A percentile compares a stretch with the other conserved stretches of the same genome.
Evolutionary conservation across 345 rosid species (phyloP).

Genomic region (Pugionium dolabratum): DNA sequence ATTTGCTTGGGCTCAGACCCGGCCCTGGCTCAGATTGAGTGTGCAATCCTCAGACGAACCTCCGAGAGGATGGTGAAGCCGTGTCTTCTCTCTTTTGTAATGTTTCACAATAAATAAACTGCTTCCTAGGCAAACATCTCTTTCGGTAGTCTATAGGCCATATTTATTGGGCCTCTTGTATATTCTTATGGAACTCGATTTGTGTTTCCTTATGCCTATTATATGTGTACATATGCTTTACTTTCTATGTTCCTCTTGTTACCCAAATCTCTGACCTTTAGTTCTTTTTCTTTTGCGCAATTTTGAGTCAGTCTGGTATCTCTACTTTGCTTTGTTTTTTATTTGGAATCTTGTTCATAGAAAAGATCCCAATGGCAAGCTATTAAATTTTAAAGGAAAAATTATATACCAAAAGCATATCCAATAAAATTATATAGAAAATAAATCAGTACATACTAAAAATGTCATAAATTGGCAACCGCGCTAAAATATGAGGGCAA

Average conservation of each 20-base stretch:
- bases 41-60: constrained; percentile 64
- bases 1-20: too few relatives aligned
- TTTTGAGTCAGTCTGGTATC: too few relatives aligned
- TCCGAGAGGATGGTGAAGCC: constrained; percentile 74
- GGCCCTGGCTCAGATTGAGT: constrained; percentile 49
- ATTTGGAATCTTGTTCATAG: neutral
- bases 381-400: neutral
- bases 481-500: neutral
- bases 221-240: neutral
- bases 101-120: constrained; percentile 16
- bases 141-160: constrained; percentile 32
- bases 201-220: constrained; percentile 11
- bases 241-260: neutral
- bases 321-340: neutral
- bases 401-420: neutral
- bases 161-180: constrained; percentile 34
- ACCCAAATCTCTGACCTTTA: neutral
- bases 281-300: neutral
- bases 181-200: constrained; percentile 15
- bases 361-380: neutral
- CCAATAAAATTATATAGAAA: neutral
- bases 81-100: neutral
- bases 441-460: neutral
- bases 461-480: neutral
- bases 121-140: neutral